Evolutionary conservation across 2,329 filamentous ascomycete genomes (phyloP).

Genomic region (Claviceps arundinis): DNA sequence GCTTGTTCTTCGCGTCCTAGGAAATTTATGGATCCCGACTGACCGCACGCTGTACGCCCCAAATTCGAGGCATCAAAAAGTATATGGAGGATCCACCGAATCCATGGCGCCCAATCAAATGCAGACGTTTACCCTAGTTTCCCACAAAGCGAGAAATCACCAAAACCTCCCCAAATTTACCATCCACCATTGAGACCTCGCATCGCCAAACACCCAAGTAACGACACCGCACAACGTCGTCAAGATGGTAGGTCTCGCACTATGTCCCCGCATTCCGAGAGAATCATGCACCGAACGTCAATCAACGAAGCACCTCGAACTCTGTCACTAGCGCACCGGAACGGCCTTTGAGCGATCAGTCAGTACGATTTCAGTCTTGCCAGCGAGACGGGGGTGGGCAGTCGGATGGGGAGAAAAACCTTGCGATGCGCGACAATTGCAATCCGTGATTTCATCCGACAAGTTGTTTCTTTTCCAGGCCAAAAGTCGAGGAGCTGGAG

Average conservation of each 20-base stretch:
- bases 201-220: conserved; percentile 29
- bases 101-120: conserved; percentile 20
- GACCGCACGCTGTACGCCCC: neutral
- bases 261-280: conserved; percentile 6
- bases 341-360: conserved; percentile 12
- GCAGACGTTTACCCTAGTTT: conserved; percentile 24
- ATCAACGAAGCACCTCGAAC: conserved; percentile 6
- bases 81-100: conserved; percentile 3
- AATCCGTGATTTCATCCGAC: neutral
- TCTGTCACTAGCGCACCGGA: conserved; percentile 15
- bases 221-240: conserved; percentile 32
- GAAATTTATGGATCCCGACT: neutral
- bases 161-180: conserved; percentile 28
- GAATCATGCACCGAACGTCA: neutral
- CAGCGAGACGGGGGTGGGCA: neutral
- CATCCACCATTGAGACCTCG: conserved; percentile 21
- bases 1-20: neutral
- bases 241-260: conserved; percentile 32
- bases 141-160: conserved; percentile 33
- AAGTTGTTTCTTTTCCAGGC: neutral
- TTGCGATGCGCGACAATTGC: neutral
- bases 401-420: neutral
- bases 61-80: conserved; percentile 4
- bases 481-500: neutral
- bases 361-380: neutral